phyloP scores from a whole-genome alignment of 2,329 filamentous ascomycete genomes.

The Apiospora arundinis region DNA sequence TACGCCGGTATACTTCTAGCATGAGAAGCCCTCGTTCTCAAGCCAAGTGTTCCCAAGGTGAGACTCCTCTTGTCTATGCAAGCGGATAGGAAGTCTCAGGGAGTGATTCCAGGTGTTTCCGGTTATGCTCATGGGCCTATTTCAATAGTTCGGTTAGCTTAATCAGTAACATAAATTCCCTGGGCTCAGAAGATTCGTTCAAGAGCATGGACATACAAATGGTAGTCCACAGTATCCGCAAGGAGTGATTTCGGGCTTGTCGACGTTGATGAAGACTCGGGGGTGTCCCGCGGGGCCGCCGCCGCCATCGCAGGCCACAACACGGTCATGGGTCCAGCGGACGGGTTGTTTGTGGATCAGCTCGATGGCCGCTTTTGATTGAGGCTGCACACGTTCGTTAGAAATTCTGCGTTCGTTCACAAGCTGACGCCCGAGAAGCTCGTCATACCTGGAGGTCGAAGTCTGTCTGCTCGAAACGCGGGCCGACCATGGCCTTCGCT shows the following conservation, averaged over 20 bases:
- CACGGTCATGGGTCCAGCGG: slow-evolving; percentile 81
- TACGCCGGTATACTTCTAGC: neutral
- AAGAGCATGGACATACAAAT: slow-evolving; percentile 70
- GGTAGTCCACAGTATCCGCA: slow-evolving; percentile 95
- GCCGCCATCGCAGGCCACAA: slow-evolving; percentile 90
- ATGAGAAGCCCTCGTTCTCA: neutral
- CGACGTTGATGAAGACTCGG: slow-evolving; percentile 94
- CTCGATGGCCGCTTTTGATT: slow-evolving; percentile 88
- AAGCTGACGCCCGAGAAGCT: neutral
- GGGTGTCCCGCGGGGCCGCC: slow-evolving; percentile 91
- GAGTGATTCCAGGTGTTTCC: slow-evolving; percentile 81
- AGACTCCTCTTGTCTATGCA: slow-evolving; percentile 44
- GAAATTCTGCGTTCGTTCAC: slow-evolving; percentile 25
- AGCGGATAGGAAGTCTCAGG: slow-evolving; percentile 84
- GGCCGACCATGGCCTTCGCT: slow-evolving; percentile 86
- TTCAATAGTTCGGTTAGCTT: slow-evolving; percentile 24
- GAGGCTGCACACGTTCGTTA: slow-evolving; percentile 67
- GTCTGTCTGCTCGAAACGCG: slow-evolving; percentile 96
- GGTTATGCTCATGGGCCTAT: slow-evolving; percentile 89
- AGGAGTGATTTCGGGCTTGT: slow-evolving; percentile 90
- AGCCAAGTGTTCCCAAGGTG: neutral
- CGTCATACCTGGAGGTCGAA: slow-evolving; percentile 83
- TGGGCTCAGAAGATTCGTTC: neutral
- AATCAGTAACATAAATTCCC: slow-evolving; percentile 9
- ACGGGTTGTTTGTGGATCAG: slow-evolving; percentile 97